phyloP scores from a whole-genome alignment of 805 yeast species.

The Ogataea nitratoaversa region DNA sequence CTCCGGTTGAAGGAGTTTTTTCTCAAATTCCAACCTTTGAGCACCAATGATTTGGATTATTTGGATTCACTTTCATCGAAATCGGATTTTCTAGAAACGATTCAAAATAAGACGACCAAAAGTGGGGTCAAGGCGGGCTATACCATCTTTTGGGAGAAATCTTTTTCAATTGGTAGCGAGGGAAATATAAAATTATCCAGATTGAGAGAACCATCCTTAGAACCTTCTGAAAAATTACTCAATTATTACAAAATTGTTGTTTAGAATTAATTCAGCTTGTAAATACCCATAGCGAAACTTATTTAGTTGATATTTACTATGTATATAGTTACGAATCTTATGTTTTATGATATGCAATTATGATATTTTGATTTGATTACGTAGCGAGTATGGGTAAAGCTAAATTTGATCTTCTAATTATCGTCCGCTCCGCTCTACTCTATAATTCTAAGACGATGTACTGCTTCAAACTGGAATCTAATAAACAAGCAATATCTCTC shows the following conservation, averaged over 20 bases:
- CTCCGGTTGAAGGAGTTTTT: constrained; percentile 11
- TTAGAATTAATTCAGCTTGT: no score
- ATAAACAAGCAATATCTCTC: constrained; percentile 34
- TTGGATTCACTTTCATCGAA: constrained; percentile 9
- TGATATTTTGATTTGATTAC: no score
- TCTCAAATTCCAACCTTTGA: constrained; percentile 15
- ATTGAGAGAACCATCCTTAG: constrained; percentile 4
- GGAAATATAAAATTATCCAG: constrained; percentile 11
- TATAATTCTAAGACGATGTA: constrained; percentile 33
- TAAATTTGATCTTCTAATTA: no score
- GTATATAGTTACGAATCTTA: no score
- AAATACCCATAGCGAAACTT: no score
- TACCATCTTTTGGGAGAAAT: constrained; percentile 8
- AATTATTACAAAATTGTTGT: constrained; percentile 10
- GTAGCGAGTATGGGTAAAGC: no score
- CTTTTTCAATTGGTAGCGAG: constrained; percentile 13
- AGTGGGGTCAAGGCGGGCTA: constrained; percentile 12
- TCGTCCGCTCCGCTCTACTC: not conserved
- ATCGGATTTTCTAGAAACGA: not conserved
- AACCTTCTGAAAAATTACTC: constrained; percentile 8
- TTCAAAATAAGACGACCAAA: not conserved
- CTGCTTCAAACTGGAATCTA: constrained; percentile 37
- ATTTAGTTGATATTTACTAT: no score
- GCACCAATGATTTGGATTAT: constrained; percentile 12
- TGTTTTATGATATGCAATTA: no score